phyloP scores from a whole-genome alignment of 306 rosid genomes.

The Myrica gale region DNA sequence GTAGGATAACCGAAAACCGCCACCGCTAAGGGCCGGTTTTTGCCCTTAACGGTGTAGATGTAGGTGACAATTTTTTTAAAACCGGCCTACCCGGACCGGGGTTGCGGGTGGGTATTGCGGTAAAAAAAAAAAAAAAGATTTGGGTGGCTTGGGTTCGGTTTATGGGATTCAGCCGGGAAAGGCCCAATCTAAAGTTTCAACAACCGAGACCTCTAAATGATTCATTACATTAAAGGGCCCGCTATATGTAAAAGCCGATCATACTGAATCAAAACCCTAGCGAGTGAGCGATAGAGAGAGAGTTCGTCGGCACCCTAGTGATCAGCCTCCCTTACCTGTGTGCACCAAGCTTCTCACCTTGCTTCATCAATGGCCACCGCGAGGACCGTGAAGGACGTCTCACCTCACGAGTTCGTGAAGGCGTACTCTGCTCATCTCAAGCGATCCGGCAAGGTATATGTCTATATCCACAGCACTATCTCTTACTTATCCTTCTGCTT shows the following conservation, averaged over 20 bases:
- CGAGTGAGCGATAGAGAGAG: neutral
- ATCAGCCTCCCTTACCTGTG: neutral
- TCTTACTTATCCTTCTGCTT: too few species aligned
- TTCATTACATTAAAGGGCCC: neutral
- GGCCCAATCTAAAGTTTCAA: too few species aligned
- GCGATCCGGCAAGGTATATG: constrained; percentile 55
- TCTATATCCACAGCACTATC: neutral
- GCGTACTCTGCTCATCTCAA: constrained; percentile 71
- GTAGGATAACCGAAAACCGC: too few species aligned
- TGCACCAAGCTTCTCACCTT: neutral
- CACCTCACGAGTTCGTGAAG: constrained; percentile 74
- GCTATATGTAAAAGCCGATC: neutral
- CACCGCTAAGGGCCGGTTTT: too few species aligned
- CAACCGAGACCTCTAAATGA: neutral
- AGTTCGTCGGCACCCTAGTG: neutral
- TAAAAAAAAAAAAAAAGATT: too few species aligned
- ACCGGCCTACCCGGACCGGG: too few species aligned
- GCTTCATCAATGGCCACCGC: constrained; percentile 35
- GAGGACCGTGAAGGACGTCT: constrained; percentile 64
- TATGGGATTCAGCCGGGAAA: too few species aligned
- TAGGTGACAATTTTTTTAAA: too few species aligned
- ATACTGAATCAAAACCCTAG: neutral
- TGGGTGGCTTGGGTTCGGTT: too few species aligned
- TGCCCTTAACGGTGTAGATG: too few species aligned
- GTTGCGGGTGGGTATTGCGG: too few species aligned